Base-by-base conservation (phyloP, 176 grass and related monocot species). In the Rhynchospora breviuscula region DNA sequence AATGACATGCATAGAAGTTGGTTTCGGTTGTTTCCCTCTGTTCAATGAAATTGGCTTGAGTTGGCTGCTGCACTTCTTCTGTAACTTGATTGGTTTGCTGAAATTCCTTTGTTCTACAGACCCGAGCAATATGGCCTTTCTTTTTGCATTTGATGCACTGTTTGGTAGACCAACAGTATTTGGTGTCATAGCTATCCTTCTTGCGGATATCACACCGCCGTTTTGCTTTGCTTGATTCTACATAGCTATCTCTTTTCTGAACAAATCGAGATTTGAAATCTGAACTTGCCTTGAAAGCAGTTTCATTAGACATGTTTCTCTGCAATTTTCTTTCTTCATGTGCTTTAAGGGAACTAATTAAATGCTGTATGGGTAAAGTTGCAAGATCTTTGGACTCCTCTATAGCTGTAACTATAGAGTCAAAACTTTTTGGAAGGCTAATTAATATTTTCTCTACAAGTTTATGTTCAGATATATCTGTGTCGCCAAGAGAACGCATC, bases 331-430 rank as follows among this genome's bases (percentile, higher is more conserved):
- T 84, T 29, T 29, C 19, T 46, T 84, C 64, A 74, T 84, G 66
- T 15, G 81, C 15, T 59, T 74, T 11, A 2, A 84, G 29, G 31
- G 40, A 72, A 54, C 22, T 56, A 59, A 84, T 84, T 9, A 63
- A 25, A 0, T 9, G n/a, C 23, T 63, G 60, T 63, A 63, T 63
- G 60, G 60, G 21, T 23, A 17, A 45, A 35, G 44, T 84, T n/a
- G 0, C 11, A 4, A 84, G 52, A 25, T 46, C 46, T 59, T 84
- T 84, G 5, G 48, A 59, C 23, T 84, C 82, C 53, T 84, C 82
- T 10, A 44, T 74, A 63, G 60, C 18, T 1, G 60, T 23, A 3
- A 63, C n/a, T 63, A 63, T 63, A 63, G 1, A 52, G 6, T 66
- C 48, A 47, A 72, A 84, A 51, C 6, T 70, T 17, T 40, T 18